Conservation (phyloP, 306 rosid genomes). For the Herpetospermum pedunculosum region DNA sequence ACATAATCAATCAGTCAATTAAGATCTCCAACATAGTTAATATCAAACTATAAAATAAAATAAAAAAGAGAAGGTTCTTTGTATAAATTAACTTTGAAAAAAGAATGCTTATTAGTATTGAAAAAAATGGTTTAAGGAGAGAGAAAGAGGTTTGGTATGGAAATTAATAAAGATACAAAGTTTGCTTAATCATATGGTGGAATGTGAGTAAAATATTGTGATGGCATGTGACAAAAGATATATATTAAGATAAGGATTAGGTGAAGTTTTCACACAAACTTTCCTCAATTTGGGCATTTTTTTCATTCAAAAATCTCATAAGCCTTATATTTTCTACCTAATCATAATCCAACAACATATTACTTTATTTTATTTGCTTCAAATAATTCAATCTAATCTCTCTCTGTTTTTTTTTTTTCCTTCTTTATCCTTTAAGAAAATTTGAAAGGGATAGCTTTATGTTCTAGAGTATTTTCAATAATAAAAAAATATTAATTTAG, state of each 20-base stretch:
- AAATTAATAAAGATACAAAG: neutral
- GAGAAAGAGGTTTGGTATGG: neutral
- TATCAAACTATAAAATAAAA: no score
- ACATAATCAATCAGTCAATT: no score
- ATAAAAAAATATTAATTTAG: neutral
- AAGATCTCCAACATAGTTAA: no score
- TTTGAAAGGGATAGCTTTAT: neutral
- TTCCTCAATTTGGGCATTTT: neutral
- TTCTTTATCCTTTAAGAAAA: neutral
- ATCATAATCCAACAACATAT: neutral
- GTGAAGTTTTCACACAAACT: slow-evolving; percentile 7
- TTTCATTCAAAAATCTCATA: neutral
- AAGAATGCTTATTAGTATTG: neutral
- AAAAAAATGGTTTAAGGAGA: neutral
- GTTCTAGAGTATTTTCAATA: neutral
- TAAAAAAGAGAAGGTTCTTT: no score
- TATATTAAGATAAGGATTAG: slow-evolving; percentile 6
- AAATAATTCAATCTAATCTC: neutral
- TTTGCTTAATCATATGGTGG: neutral
- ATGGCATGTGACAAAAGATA: slow-evolving; percentile 8
- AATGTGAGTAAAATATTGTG: neutral
- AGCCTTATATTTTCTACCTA: neutral
- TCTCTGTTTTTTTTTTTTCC: neutral
- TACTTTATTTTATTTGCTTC: neutral
- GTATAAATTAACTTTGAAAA: no score